Base-by-base conservation (phyloP, 805 yeast species). In the Hanseniaspora mollemarum region DNA sequence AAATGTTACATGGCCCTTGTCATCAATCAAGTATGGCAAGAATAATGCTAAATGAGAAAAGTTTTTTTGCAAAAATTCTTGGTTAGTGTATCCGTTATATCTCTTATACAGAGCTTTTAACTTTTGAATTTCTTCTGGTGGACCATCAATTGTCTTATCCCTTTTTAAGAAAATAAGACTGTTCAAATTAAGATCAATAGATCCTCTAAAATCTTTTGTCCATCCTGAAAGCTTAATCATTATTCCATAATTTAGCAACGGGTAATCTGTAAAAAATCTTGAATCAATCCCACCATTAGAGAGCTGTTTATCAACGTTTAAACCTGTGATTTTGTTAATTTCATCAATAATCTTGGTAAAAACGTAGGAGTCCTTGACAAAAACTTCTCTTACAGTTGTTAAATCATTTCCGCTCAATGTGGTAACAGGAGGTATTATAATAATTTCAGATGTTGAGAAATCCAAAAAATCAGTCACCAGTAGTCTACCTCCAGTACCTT, bases 401-500 rank as follows among this genome's bases (percentile, higher is more conserved):
- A 46, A 18, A 9, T n/a, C n/a, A 16, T 31, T 13, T 16, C 37
- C 44, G 8, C 25, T 29, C 26, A 46, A 18, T 1, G 35, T 4
- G 4, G 51, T 46, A 13, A 32, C 39, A 15, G n/a, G 22, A 7
- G 6, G 24, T 4, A 19, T 18, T 22, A 5, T 10, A 1, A 31
- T 28, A 13, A 16, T 8, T 2, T 33, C 42, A 1, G 25, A 10
- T 3, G 22, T 22, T 10, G n/a, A 7, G 18, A 19, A 39, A 16
- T 26, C 39, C 9, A 25, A 21, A 18, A 46, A 46, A 39, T 46
- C 51, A 16, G 44, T 36, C 1, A 46, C 44, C 26, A 46, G 26
- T 4, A 46, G 19, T 25, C 51, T 46, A 2, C 19, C 3, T 13
- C 45, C 51, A 19, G 38, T 25, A 1, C 39, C 19, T 16, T 26